These are phyloP conservation scores for Talaromyces adpressus DNA, from an alignment of 495 filamentous ascomycete genomes.

Conservation along the genomic window DNA sequence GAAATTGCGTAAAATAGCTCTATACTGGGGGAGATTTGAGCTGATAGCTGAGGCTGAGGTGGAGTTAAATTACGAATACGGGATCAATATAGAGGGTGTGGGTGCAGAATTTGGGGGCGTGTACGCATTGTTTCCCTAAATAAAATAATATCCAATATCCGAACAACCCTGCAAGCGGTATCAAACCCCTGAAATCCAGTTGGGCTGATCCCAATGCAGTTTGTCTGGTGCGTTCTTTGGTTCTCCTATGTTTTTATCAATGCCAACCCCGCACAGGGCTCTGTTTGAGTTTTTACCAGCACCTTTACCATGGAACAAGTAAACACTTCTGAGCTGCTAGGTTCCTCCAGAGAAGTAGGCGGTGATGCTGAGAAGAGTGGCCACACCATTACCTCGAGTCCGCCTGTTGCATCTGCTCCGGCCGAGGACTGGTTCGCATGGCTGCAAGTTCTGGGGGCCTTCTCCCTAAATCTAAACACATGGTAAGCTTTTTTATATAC, in stretches of 20 bases:
- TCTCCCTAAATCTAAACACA: constrained; percentile 51
- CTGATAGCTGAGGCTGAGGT: too few relatives aligned
- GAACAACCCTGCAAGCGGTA: too few relatives aligned
- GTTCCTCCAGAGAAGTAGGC: background rate
- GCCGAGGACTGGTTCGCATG: constrained; percentile 22
- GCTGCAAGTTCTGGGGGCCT: constrained; percentile 48
- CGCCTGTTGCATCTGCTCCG: background rate
- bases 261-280: background rate
- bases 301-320: background rate
- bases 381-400: background rate
- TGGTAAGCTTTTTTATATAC: constrained; percentile 33
- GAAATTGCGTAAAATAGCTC: too few relatives aligned
- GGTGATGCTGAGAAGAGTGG: background rate
- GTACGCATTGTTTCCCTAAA: too few relatives aligned
- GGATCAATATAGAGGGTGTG: too few relatives aligned
- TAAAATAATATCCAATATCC: too few relatives aligned
- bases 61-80: too few relatives aligned
- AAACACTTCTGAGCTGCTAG: background rate
- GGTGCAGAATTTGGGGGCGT: too few relatives aligned
- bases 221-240: background rate
- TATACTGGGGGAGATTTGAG: too few relatives aligned
- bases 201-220: background rate
- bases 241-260: background rate
- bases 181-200: too few relatives aligned
- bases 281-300: background rate